Base-by-base conservation (phyloP, 495 filamentous ascomycete genomes). In the Penicillium parvum region DNA sequence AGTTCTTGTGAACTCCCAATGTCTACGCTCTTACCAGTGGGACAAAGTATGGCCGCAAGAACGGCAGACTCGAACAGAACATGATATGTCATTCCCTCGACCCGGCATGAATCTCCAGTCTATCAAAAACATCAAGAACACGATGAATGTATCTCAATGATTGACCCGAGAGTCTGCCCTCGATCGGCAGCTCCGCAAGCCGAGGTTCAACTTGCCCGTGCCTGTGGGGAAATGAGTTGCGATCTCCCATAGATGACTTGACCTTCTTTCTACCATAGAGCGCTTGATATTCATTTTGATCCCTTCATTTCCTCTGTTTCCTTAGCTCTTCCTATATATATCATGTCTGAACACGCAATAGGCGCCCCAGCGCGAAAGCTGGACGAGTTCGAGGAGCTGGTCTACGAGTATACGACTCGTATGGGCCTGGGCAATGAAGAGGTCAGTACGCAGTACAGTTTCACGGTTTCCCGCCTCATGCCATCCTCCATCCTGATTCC, bases 341-440 rank as follows among this genome's bases (percentile, higher is more conserved):
- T 9, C 21, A 61, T 58, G 57, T 43, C 50, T 6, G 45, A 52
- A 12, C 16, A 44, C 38, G 45, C 45, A 17, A 47, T 65, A 28
- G 17, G 34, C 16, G 37, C 38, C 1, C 64, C 61, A n/a, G 32
- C 49, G 11, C 53, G 61, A 28, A 40, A 58, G 37, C 37, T 67
- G 44, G 49, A 55, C 40, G 57, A 65, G 36, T 67, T 67, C 48
- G 64, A 67, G 32, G 34, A 67, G 43, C 47, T 53, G 29, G 57
- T 64, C 45, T 64, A 53, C 48, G 48, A 56, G 22, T 61, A 60
- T 47, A 49, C 52, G 17, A 16, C 22, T 11, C 57, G 60, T 7
- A 55, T 61, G 43, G 46, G 53, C 23, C 16, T 48, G 35, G 45
- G 45, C 22, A 45, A 39, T 16, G 51, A 45, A 23, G 53, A 55